phyloP scores from a whole-genome alignment of 148 eudicot species.

The Silene latifolia region DNA sequence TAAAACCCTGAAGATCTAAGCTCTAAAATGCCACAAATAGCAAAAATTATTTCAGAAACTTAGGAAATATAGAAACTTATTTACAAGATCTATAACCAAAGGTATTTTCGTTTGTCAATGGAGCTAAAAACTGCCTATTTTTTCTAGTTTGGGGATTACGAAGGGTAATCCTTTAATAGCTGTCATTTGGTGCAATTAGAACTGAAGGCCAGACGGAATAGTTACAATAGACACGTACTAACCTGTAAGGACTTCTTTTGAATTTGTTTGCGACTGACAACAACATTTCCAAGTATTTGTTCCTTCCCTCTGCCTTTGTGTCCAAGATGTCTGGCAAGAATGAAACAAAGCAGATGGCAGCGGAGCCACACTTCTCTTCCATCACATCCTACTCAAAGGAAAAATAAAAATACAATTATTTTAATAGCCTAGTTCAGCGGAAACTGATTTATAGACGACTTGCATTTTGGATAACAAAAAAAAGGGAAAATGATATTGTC shows the following conservation, averaged over 20 bases:
- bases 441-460: neutral
- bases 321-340: slow-evolving; percentile 95
- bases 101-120: too few relatives aligned
- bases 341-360: slow-evolving; percentile 91
- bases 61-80: too few relatives aligned
- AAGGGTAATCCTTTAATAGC: too few relatives aligned
- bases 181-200: neutral
- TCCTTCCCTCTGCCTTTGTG: slow-evolving; percentile 91
- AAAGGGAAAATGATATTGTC: neutral
- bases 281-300: slow-evolving; percentile 74
- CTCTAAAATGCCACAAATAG: too few relatives aligned
- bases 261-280: slow-evolving; percentile 82
- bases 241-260: slow-evolving; percentile 91
- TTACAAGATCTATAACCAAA: too few relatives aligned
- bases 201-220: neutral
- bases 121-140: too few relatives aligned
- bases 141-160: too few relatives aligned
- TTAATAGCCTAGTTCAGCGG: neutral
- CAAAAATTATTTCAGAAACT: too few relatives aligned
- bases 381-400: slow-evolving; percentile 56
- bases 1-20: too few relatives aligned
- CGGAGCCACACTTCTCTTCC: slow-evolving; percentile 94
- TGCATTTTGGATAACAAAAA: neutral
- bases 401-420: neutral
- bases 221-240: slow-evolving; percentile 14